Conservation (phyloP, 2,329 filamentous ascomycete species). For the Diplodia mutila region DNA sequence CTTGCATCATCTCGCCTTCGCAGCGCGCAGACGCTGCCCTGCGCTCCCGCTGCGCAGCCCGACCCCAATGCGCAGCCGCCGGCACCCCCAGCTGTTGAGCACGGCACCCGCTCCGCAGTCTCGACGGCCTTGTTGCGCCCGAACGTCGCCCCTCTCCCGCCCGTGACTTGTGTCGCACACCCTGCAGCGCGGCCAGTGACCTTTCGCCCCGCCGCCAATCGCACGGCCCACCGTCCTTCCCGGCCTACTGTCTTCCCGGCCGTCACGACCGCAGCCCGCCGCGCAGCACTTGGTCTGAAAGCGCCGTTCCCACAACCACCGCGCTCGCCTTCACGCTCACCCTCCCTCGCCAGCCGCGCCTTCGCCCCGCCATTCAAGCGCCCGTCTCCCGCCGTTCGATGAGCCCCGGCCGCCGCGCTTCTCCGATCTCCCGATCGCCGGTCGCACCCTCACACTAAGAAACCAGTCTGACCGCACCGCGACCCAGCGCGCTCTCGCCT, state of each 20-base stretch:
- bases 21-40: conserved; percentile 2
- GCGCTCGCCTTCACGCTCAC: conserved; percentile 28
- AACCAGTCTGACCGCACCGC: conserved; percentile 21
- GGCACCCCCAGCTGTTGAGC: not conserved
- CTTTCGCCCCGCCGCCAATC: conserved; percentile 25
- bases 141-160: conserved; percentile 15
- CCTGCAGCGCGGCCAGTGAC: conserved; percentile 20
- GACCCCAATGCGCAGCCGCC: not conserved
- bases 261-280: conserved; percentile 21
- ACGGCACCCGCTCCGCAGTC: not conserved
- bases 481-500: conserved; percentile 22
- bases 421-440: conserved; percentile 29
- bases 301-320: conserved; percentile 34
- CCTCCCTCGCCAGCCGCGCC: conserved; percentile 30
- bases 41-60: conserved; percentile 4
- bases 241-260: conserved; percentile 23
- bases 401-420: conserved; percentile 36
- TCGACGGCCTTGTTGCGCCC: not conserved
- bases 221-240: conserved; percentile 5
- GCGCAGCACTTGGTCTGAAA: conserved; percentile 30
- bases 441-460: conserved; percentile 26
- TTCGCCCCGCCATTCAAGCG: conserved; percentile 24
- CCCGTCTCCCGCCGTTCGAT: conserved; percentile 31
- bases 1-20: conserved; percentile 14
- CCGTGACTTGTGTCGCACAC: conserved; percentile 20